Evolutionary conservation across 352 stramenopile genomes (phyloP), one percentile per base, ranked within the genome.

Genomic region (Phytophthora aleatoria): DNA sequence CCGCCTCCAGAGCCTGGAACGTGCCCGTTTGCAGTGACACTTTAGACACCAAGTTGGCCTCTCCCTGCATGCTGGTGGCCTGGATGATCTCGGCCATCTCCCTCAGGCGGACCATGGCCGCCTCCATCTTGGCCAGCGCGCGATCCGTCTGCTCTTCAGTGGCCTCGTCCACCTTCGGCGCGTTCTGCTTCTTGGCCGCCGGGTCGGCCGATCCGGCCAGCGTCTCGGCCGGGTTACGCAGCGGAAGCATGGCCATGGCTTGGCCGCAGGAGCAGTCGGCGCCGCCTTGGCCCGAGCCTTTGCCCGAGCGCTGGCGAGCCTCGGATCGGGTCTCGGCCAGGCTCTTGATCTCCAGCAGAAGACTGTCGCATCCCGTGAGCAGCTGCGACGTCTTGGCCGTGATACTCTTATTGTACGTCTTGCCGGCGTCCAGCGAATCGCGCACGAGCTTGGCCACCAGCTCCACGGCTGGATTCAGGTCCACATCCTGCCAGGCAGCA

Each of bases 381-480:
- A 94, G 51, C 65, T 89, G 85, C 16, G 85, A 90, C 3, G 86
- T 94, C 73, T 91, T 92, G 57, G 83, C 73, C 28, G 83, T 87
- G 56, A 94, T 91, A 49, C 82, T 90, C 58, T 92, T 91, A 71
- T 92, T 94, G 72, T 92, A 94, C 28, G 84, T 90, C 69, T 92
- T 92, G 51, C 82, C 86, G 28, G 84, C 86, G 41, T 95, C 86
- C 28, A 93, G 59, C 28, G 81, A 79, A 16, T 90, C 82, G 13
- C 81, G 76, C n/a, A 91, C 69, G 2, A 95, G 48, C 28, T 55
- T 67, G 44, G 71, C 64, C 55, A 91, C 86, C 50, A 95, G 55
- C 24, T 95, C 84, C 43, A 91, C 84, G 24, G 84, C 86, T n/a
- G 86, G 86, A 50, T 90, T 92, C 60, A 95, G 57, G 47, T 95